Conservation (phyloP, 352 stramenopile genomes). For the Phytophthora citricola region DNA sequence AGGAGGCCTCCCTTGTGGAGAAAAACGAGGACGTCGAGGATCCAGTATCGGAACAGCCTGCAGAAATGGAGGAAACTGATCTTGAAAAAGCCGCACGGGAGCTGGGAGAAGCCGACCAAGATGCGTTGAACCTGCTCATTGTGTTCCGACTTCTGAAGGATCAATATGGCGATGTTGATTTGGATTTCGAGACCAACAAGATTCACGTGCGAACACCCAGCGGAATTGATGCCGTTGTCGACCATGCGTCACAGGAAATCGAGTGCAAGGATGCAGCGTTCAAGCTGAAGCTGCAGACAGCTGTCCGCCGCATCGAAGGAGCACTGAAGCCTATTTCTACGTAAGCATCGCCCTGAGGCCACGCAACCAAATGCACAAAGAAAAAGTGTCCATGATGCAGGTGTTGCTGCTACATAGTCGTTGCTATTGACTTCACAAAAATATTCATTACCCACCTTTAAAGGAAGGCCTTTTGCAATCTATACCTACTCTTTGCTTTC, state of each 20-base stretch:
- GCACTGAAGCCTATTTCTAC: constrained; percentile 72
- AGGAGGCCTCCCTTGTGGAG: constrained; percentile 21
- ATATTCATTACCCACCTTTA: constrained; percentile 27
- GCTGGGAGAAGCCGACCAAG: constrained; percentile 75
- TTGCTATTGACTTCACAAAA: constrained; percentile 19
- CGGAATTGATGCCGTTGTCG: constrained; percentile 66
- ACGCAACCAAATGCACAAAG: neutral
- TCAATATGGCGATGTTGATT: constrained; percentile 85
- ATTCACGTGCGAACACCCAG: constrained; percentile 87
- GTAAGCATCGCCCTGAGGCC: constrained; percentile 1
- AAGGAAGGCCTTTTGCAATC: neutral
- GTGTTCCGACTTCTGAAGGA: constrained; percentile 87
- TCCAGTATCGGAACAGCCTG: constrained; percentile 18
- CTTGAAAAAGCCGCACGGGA: constrained; percentile 68
- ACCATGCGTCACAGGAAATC: constrained; percentile 66
- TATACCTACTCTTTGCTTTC: constrained; percentile 24
- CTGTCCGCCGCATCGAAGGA: constrained; percentile 68
- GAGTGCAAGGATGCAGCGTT: constrained; percentile 79
- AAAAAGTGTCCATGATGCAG: constrained; percentile 9
- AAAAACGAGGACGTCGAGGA: constrained; percentile 22
- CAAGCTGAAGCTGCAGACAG: constrained; percentile 73
- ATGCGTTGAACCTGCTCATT: constrained; percentile 85
- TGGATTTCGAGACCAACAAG: constrained; percentile 90
- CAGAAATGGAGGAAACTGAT: constrained; percentile 31
- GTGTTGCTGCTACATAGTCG: constrained; percentile 5